Percentiles rank a stretch among this genome's conserved stretches.
phyloP scores from a whole-genome alignment of 305 asterid species.

The Solanum aculeatissimum region DNA sequence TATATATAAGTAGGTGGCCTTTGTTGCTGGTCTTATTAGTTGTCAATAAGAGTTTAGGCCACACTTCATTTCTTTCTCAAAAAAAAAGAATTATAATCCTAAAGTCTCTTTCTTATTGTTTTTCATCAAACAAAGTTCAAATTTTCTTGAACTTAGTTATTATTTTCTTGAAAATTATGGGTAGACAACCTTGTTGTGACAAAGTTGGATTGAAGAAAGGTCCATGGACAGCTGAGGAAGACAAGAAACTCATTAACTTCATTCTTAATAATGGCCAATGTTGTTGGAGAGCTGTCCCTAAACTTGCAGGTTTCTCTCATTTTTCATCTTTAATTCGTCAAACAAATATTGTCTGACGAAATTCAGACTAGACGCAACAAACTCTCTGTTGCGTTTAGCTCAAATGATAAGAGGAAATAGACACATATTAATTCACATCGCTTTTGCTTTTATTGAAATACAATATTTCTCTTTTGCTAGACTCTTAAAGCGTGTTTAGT shows the following conservation, averaged over 20 bases:
- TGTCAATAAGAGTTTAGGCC: background rate
- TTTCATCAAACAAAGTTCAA: background rate
- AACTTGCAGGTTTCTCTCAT: slow-evolving; percentile 31
- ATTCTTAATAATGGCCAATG: slow-evolving; percentile 42
- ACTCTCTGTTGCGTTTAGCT: background rate
- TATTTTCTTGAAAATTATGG: slow-evolving; percentile 18
- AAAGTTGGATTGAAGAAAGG: slow-evolving; percentile 51
- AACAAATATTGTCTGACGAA: background rate
- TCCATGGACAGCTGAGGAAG: slow-evolving; percentile 53
- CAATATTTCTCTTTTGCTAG: no score
- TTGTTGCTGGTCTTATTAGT: background rate
- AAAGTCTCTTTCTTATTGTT: background rate
- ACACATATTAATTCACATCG: background rate
- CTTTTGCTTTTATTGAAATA: no score
- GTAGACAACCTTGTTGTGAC: slow-evolving; percentile 52
- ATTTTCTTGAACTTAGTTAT: background rate
- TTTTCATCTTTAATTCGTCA: background rate
- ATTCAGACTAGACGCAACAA: background rate
- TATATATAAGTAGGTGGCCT: slow-evolving; percentile 10
- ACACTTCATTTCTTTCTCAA: background rate
- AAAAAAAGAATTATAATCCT: background rate
- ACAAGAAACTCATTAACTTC: slow-evolving; percentile 38
- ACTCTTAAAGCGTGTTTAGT: background rate
- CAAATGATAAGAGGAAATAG: background rate
- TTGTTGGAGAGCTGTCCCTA: slow-evolving; percentile 51